Evolutionary conservation across 352 stramenopile species (phyloP).

Genomic region (Paralagenidium karlingii): DNA sequence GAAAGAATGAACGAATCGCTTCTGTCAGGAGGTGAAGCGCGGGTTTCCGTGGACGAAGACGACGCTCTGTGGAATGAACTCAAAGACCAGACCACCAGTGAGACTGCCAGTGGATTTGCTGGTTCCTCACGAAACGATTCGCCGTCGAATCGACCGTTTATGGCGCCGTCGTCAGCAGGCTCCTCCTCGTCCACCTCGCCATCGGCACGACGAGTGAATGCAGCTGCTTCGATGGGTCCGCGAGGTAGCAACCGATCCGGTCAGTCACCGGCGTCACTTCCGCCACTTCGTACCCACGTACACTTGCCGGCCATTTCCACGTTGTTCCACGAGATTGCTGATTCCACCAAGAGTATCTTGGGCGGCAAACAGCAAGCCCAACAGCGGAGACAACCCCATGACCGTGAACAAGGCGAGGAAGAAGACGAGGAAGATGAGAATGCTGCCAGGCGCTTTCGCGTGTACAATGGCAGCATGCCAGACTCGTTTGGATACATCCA

Average conservation of each 20-base stretch:
- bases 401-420: background rate
- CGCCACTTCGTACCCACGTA: conserved; percentile 49
- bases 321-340: conserved; percentile 52
- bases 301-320: conserved; percentile 70
- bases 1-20: conserved; percentile 54
- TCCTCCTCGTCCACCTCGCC: too few species aligned
- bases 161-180: too few species aligned
- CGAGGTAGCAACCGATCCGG: too few species aligned
- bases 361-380: conserved; percentile 2
- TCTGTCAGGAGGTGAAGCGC: conserved; percentile 13
- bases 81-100: too few species aligned
- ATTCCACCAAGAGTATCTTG: conserved; percentile 32
- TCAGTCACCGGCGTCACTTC: conserved; percentile 17
- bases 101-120: too few species aligned
- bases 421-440: background rate
- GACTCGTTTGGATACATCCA: conserved; percentile 55
- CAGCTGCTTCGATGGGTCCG: too few species aligned
- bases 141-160: too few species aligned
- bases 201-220: too few species aligned
- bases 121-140: too few species aligned
- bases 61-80: conserved; percentile 74
- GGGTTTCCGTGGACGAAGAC: conserved; percentile 25
- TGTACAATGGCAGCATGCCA: conserved; percentile 16
- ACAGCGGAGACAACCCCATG: conserved; percentile 4
- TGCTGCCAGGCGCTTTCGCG: background rate